Conservation (phyloP, 2,329 filamentous ascomycete genomes). For the Trichophyton benhamiae region DNA sequence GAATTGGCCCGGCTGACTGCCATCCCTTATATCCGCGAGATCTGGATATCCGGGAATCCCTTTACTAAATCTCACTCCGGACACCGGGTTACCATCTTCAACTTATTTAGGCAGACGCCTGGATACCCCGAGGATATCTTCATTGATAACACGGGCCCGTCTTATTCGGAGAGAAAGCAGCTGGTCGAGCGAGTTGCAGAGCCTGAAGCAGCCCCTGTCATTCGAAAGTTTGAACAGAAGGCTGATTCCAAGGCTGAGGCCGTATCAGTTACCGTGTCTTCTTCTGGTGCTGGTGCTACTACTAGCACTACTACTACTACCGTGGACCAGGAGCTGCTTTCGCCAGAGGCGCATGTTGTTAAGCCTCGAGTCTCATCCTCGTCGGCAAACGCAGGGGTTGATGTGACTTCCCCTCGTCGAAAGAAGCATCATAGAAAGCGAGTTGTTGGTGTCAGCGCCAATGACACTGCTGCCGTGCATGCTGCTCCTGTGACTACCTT, state of each 20-base stretch:
- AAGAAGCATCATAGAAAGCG: constrained; percentile 43
- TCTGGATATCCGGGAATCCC: constrained; percentile 86
- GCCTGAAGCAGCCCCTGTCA: constrained; percentile 61
- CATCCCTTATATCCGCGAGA: constrained; percentile 80
- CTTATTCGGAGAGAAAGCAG: constrained; percentile 73
- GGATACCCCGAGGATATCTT: constrained; percentile 83
- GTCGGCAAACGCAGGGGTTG: background rate
- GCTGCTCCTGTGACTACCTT: no score
- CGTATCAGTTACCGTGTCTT: no score
- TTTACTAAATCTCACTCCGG: constrained; percentile 77
- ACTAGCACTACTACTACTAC: background rate
- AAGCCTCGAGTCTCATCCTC: background rate
- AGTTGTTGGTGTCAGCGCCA: constrained; percentile 45
- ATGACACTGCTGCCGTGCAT: constrained; percentile 17
- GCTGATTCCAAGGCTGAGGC: no score
- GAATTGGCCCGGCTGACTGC: constrained; percentile 81
- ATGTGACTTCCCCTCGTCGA: constrained; percentile 24
- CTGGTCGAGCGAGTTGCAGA: constrained; percentile 71
- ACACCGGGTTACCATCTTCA: constrained; percentile 87
- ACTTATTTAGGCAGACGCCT: constrained; percentile 79
- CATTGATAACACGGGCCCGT: constrained; percentile 73
- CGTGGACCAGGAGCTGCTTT: constrained; percentile 10
- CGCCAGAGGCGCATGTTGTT: constrained; percentile 2
- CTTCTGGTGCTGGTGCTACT: constrained; percentile 31
- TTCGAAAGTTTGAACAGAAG: constrained; percentile 53